These are phyloP conservation scores for Fusarium ambrosium DNA, from an alignment of 2,329 filamentous ascomycete genomes.

Conservation along the genomic window DNA sequence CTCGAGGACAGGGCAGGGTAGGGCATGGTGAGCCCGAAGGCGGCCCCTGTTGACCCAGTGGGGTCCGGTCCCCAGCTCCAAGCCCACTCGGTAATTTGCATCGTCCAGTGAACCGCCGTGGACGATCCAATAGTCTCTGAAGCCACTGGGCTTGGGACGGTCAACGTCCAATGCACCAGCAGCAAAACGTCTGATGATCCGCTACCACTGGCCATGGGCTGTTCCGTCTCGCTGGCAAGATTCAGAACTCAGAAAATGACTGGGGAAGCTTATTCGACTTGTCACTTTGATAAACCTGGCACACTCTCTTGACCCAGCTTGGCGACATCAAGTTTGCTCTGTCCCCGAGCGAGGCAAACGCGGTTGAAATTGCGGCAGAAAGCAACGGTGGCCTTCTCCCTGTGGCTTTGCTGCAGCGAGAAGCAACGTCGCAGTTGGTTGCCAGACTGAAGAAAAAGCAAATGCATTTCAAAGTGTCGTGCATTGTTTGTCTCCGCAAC, in stretches of 20 bases:
- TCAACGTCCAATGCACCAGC: conserved; percentile 10
- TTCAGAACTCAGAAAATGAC: not conserved
- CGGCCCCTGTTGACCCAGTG: conserved; percentile 19
- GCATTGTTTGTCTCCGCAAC: conserved; percentile 26
- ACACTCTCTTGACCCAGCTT: not conserved
- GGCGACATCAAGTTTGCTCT: not conserved
- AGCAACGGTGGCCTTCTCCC: not conserved
- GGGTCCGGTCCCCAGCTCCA: conserved; percentile 13
- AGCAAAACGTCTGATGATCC: conserved; percentile 14
- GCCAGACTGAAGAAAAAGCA: conserved; percentile 19
- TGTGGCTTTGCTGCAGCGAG: not conserved
- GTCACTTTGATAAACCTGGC: conserved; percentile 1
- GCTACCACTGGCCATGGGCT: not conserved
- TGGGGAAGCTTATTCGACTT: not conserved
- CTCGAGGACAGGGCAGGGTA: not conserved
- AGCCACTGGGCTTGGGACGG: conserved; percentile 10
- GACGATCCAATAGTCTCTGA: conserved; percentile 27
- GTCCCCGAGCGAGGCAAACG: not conserved
- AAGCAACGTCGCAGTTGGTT: not conserved
- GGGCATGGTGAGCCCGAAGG: conserved; percentile 1
- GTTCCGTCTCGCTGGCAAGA: conserved; percentile 17
- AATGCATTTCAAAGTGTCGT: conserved; percentile 10
- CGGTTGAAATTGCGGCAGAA: not conserved
- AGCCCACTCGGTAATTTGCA: conserved; percentile 22
- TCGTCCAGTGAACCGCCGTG: conserved; percentile 19